Percentiles rank a stretch among this genome's conserved stretches.
These are phyloP conservation scores for Aspergillus candidus DNA, from an alignment of 2,329 filamentous ascomycete species.

Conservation along the genomic window DNA sequence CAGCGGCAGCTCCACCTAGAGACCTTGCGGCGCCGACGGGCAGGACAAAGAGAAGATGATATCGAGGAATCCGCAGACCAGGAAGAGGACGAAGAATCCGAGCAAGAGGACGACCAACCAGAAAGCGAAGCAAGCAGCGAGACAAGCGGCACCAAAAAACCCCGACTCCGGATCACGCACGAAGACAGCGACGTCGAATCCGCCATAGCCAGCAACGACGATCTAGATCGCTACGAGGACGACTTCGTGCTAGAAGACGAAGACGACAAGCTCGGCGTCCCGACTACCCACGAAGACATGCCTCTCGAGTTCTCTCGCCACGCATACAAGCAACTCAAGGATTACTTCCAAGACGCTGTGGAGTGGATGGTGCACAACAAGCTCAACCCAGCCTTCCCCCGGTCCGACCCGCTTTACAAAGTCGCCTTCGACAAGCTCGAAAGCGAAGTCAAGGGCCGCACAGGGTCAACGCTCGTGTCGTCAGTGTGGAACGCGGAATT, in stretches of 20 bases:
- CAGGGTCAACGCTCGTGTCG: slow-evolving; percentile 65
- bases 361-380: slow-evolving; percentile 79
- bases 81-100: slow-evolving; percentile 16
- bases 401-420: slow-evolving; percentile 57
- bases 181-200: slow-evolving; percentile 29
- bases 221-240: slow-evolving; percentile 52
- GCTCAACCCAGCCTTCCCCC: slow-evolving; percentile 64
- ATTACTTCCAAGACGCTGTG: slow-evolving; percentile 67
- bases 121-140: slow-evolving; percentile 12
- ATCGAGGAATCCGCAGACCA: slow-evolving; percentile 7
- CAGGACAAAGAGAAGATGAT: slow-evolving; percentile 33
- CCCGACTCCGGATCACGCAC: slow-evolving; percentile 9
- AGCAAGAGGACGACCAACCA: slow-evolving; percentile 14
- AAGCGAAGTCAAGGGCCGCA: slow-evolving; percentile 62
- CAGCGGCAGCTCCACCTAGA: slow-evolving; percentile 39
- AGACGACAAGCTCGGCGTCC: slow-evolving; percentile 53
- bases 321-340: slow-evolving; percentile 60
- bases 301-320: slow-evolving; percentile 65
- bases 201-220: slow-evolving; percentile 30
- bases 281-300: slow-evolving; percentile 46
- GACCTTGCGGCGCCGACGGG: slow-evolving; percentile 37
- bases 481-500: slow-evolving; percentile 65
- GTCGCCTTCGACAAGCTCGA: slow-evolving; percentile 67
- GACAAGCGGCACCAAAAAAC: slow-evolving; percentile 13
- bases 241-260: slow-evolving; percentile 63